These are phyloP conservation scores for Vaccinium macrocarpon DNA, from an alignment of 148 eudicot species.

Conservation along the genomic window DNA sequence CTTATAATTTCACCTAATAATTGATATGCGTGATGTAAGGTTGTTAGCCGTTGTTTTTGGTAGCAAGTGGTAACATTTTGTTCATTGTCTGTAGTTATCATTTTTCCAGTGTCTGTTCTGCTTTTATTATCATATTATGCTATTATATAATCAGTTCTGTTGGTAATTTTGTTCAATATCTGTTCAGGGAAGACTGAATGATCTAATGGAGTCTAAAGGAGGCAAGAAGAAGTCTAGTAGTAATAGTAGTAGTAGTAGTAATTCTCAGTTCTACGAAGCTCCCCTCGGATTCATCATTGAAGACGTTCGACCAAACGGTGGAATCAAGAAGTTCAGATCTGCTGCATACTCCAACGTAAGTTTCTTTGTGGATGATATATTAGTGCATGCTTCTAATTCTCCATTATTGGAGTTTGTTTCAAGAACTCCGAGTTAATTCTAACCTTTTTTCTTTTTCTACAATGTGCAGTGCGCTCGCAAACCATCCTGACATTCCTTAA, in stretches of 20 bases:
- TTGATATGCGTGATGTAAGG: neutral
- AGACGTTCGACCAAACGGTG: conserved; percentile 74
- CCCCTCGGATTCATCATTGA: conserved; percentile 73
- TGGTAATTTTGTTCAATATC: neutral
- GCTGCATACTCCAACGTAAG: conserved; percentile 79
- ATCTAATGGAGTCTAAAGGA: conserved; percentile 82
- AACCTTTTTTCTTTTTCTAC: neutral
- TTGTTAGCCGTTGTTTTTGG: neutral
- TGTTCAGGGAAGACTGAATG: conserved; percentile 49
- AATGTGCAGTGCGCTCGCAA: conserved; percentile 57
- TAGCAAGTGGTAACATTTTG: neutral
- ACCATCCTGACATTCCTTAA: conserved; percentile 45
- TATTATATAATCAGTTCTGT: neutral
- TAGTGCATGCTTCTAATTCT: neutral
- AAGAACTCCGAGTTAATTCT: neutral
- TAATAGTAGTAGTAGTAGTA: conserved; percentile 34
- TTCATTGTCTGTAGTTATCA: neutral
- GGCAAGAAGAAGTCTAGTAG: conserved; percentile 74
- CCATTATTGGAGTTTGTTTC: neutral
- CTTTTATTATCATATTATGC: neutral
- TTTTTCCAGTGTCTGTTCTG: conserved; percentile 3
- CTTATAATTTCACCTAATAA: neutral
- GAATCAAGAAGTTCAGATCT: conserved; percentile 67
- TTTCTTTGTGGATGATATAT: neutral
- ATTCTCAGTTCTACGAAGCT: conserved; percentile 53